Evolutionary conservation across 2,329 filamentous ascomycete genomes (phyloP), one percentile per base, ranked within the genome.

Genomic region (Ophiocordyceps camponoti-rufipedis): DNA sequence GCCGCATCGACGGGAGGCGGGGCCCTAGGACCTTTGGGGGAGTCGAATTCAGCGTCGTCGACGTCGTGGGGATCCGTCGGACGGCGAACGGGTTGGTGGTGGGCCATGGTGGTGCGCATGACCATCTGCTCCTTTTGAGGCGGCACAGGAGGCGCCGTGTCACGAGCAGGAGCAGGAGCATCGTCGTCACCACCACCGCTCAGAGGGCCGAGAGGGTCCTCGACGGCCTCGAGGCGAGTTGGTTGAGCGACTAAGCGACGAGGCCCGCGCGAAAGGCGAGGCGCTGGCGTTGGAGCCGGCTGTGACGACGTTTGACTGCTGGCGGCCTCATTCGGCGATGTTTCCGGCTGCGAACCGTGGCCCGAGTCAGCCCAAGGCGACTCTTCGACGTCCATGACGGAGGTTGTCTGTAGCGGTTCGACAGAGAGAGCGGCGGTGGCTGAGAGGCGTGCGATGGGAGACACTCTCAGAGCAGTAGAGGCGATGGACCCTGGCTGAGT

Each of bases 131-230:
- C 79, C 63, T 83, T 82, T 58, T 73, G 70, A 32, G 79, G 79
- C 41, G 78, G 79, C 48, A 66, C 78, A n/a, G 82, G 82, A 47
- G 82, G 82, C 48, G 75, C 70, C 48, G 33, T 40, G n/a, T 44
- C 47, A 16, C 69, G 64, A 45, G 58, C 55, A 28, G 55, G 60
- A 32, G 57, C 55, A 46, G 55, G 14, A 16, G n/a, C 58, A 52
- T 59, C 63, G 41, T 60, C 59, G 44, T 75, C 74, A 28, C 80
- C 62, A 45, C 75, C 55, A 45, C 79, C 80, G 48, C 85, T 85
- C 44, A 93, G 68, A 19, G 85, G 85, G 1, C 85, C 85, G 42
- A 88, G 73, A 46, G 82, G 81, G 58, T 87, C 82, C 41, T 80
- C 75, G 52, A 85, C 80, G 49, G 80, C 81, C 63, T 89, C 79